Conservation (phyloP, 768 basidiomycete genomes). For the Boletus reticulatus region DNA sequence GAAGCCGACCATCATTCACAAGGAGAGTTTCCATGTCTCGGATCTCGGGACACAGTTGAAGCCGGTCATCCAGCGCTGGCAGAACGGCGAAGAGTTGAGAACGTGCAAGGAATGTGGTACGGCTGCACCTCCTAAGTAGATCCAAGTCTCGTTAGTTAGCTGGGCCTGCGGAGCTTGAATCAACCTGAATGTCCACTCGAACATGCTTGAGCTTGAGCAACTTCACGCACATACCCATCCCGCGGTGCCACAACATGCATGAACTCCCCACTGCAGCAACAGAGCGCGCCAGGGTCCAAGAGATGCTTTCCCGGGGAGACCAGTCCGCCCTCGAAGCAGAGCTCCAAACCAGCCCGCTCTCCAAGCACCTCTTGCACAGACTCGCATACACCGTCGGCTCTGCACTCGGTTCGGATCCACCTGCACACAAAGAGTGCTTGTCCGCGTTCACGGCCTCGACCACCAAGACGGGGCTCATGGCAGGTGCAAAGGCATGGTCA, state of each 20-base stretch:
- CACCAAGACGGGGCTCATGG: conserved; percentile 51
- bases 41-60: conserved; percentile 94
- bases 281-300: conserved; percentile 37
- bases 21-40: conserved; percentile 83
- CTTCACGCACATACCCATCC: conserved; percentile 19
- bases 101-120: conserved; percentile 71
- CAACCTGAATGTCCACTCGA: neutral
- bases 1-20: conserved; percentile 72
- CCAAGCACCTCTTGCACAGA: conserved; percentile 46
- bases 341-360: conserved; percentile 32
- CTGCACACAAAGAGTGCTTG: conserved; percentile 48
- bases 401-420: conserved; percentile 51
- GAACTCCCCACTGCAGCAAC: conserved; percentile 40
- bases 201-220: neutral
- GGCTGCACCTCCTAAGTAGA: conserved; percentile 56
- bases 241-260: conserved; percentile 43
- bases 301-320: conserved; percentile 10
- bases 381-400: conserved; percentile 62
- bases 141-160: neutral
- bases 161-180: conserved; percentile 18
- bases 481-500: conserved; percentile 64
- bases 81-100: conserved; percentile 58
- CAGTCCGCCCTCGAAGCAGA: conserved; percentile 13
- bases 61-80: conserved; percentile 87
- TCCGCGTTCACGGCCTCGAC: conserved; percentile 45